These are phyloP conservation scores for Auxenochlorella pyrenoidosa DNA, from an alignment of 139 green algal genomes.

Conservation along the genomic window DNA sequence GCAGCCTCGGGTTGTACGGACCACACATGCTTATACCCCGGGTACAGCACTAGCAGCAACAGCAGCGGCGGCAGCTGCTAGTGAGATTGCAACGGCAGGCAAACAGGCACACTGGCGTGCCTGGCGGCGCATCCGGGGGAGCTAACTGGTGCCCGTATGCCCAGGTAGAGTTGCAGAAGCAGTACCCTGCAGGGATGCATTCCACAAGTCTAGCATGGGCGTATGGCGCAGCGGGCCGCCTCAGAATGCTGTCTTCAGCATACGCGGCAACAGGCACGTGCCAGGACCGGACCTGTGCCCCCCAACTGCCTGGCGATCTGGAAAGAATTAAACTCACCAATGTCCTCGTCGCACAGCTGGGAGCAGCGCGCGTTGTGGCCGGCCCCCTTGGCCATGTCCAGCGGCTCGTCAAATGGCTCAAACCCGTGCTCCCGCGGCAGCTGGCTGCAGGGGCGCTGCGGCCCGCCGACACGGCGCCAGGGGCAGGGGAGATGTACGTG, in stretches of 20 bases:
- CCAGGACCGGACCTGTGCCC: no score
- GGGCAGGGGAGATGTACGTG: no score
- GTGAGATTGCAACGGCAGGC: no score
- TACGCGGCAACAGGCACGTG: no score
- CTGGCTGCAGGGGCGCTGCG: slow-evolving; percentile 63
- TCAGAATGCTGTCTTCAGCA: no score
- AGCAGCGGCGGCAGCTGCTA: no score
- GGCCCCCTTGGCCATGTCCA: slow-evolving; percentile 15
- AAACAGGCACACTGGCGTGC: not conserved
- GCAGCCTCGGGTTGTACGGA: no score
- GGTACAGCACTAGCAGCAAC: no score
- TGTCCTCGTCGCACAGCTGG: slow-evolving; percentile 10
- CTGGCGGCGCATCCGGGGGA: not conserved
- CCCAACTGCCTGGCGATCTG: no score
- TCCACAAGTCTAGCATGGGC: no score
- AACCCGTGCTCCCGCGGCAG: slow-evolving; percentile 19
- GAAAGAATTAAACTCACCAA: not conserved
- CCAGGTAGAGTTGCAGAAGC: not conserved
- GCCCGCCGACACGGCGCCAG: no score
- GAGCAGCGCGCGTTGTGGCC: not conserved
- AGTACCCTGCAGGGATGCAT: not conserved
- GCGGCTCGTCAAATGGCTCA: slow-evolving; percentile 8
- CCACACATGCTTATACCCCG: not conserved
- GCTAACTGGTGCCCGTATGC: not conserved
- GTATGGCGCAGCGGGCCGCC: no score